phyloP scores from a whole-genome alignment of 2,329 filamentous ascomycete genomes.

The Fusarium stilboides region DNA sequence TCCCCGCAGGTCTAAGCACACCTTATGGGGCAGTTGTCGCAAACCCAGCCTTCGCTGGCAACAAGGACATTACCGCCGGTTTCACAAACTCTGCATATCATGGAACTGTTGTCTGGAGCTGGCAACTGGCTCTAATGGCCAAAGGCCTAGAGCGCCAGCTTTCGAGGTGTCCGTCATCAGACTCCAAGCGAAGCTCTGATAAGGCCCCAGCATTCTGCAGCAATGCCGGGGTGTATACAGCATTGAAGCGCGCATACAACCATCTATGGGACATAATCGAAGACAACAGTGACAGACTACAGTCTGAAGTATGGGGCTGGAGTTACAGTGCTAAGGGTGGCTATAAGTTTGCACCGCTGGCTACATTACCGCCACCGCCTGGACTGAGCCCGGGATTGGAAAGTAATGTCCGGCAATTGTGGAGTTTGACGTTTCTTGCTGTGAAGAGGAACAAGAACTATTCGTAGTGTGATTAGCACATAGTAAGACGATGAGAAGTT shows the following conservation, averaged over 20 bases:
- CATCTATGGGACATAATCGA: constrained; percentile 74
- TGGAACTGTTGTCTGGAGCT: constrained; percentile 76
- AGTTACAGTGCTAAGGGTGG: constrained; percentile 56
- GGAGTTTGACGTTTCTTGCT: constrained; percentile 42
- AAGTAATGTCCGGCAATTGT: constrained; percentile 41
- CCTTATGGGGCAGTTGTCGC: constrained; percentile 71
- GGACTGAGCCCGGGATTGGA: constrained; percentile 31
- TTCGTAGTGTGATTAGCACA: neutral
- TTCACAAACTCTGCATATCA: constrained; percentile 73
- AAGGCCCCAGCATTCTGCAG: constrained; percentile 65
- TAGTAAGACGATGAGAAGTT: too few relatives aligned
- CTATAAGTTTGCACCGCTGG: constrained; percentile 45
- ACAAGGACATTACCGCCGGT: constrained; percentile 62
- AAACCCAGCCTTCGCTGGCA: constrained; percentile 71
- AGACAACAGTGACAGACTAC: constrained; percentile 64
- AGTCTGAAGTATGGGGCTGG: constrained; percentile 76
- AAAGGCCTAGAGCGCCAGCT: constrained; percentile 72
- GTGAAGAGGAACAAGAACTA: constrained; percentile 25
- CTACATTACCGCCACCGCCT: constrained; percentile 36
- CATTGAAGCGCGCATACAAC: constrained; percentile 68
- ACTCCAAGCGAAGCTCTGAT: neutral
- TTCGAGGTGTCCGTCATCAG: constrained; percentile 59
- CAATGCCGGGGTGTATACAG: constrained; percentile 60
- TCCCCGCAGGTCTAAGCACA: constrained; percentile 71
- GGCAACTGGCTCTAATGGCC: constrained; percentile 76